phyloP scores from a whole-genome alignment of 2,329 filamentous ascomycete species.

The Zasmidium citrigriseum region DNA sequence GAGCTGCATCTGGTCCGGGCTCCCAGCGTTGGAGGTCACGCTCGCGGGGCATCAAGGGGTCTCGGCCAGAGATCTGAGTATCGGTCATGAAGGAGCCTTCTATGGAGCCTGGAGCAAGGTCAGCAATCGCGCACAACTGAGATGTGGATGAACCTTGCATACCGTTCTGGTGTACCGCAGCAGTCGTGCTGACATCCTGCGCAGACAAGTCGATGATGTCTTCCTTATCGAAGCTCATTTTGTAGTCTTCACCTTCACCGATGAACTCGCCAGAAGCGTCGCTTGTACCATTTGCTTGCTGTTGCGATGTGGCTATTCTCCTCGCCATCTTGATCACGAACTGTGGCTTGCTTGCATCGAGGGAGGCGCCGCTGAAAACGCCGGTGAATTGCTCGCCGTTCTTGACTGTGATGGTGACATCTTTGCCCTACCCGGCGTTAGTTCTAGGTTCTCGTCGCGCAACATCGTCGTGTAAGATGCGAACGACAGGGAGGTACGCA shows the following conservation, averaged over 20 bases:
- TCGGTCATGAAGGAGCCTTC: slow-evolving; percentile 79
- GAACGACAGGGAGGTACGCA: slow-evolving; percentile 72
- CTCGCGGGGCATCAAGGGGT: slow-evolving; percentile 61
- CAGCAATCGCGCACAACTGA: slow-evolving; percentile 12
- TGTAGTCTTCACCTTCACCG: slow-evolving; percentile 50
- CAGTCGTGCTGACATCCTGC: slow-evolving; percentile 54
- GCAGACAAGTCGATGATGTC: slow-evolving; percentile 61
- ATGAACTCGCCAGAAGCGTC: slow-evolving; percentile 45
- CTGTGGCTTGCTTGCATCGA: slow-evolving; percentile 54
- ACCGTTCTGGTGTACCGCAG: slow-evolving; percentile 61
- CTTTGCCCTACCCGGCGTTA: slow-evolving; percentile 51
- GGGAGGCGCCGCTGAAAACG: slow-evolving; percentile 59
- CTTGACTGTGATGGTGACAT: slow-evolving; percentile 58
- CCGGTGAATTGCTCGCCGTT: slow-evolving; percentile 63
- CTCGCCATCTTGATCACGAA: slow-evolving; percentile 69
- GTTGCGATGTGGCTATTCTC: slow-evolving; percentile 43
- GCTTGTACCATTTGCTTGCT: slow-evolving; percentile 48
- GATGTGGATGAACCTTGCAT: slow-evolving; percentile 24
- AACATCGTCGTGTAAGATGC: too few species aligned
- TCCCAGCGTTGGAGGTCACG: slow-evolving; percentile 81
- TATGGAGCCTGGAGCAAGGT: slow-evolving; percentile 54
- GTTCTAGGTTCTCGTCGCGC: neutral
- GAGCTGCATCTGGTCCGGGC: slow-evolving; percentile 54
- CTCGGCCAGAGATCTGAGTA: slow-evolving; percentile 77
- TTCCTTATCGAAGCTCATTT: slow-evolving; percentile 63